Evolutionary conservation across 345 rosid species (phyloP), one percentile per base, ranked within the genome.

Genomic region (Murraya koenigii): DNA sequence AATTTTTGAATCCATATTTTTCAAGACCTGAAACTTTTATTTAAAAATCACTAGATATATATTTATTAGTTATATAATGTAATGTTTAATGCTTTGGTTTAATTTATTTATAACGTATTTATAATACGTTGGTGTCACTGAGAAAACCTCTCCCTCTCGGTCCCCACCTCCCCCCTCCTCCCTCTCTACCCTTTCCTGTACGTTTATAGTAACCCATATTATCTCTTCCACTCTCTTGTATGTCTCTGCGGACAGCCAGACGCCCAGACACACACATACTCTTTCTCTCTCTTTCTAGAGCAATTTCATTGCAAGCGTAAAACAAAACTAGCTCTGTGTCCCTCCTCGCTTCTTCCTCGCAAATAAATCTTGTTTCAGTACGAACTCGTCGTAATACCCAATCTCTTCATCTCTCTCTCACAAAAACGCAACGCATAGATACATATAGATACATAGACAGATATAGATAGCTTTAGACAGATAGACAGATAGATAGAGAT

Each of bases 121-220:
- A 44, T 11, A 44, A 44, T 44, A 44, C 17, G 3, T 36, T 36
- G 39, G 39, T 7, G 6, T 36, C 39, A 7, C 39, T 44, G 3
- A 44, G 49, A 84, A 81, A 83, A 82, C 69, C 26, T 52, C 32
- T 60, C 77, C 52, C 58, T 7, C 56, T 7, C 13, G 49, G 49
- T 44, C 49, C 44, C 32, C 26, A 15, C 35, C 30, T 66, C 61
- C 80, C 66, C 69, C 70, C 65, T 26, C 71, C 15, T 1, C 32
- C 62, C 38, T 44, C 61, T 56, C 65, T 74, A 52, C 61, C 25
- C 68, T n/a, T n/a, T 67, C 39, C 66, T 26, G n/a, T 49, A 80
- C 76, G 79, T 76, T 64, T 61, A 41, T 52, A 55, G 76, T 69
- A 55, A 61, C 58, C 75, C 26, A 67, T 71, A 39, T 47, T 30